A percentile compares a stretch with the other conserved stretches of the same genome.
Evolutionary conservation across 2,329 filamentous ascomycete genomes (phyloP).

Genomic region (Venturia asperata): DNA sequence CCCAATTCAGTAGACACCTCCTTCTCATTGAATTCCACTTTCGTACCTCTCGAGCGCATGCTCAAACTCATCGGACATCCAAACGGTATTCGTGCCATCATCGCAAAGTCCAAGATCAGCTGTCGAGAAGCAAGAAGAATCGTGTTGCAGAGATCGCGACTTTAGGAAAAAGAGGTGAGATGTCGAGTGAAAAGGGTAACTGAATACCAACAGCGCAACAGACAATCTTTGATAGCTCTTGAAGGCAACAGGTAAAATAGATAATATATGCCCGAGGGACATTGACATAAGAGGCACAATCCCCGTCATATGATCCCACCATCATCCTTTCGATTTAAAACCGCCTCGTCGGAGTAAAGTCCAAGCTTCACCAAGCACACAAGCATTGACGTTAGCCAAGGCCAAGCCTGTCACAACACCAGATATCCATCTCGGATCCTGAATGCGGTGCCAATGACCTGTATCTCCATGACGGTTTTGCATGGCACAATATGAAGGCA

Average conservation of each 20-base stretch:
- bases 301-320: background rate
- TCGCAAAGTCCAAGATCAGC: background rate
- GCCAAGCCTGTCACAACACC: constrained; percentile 4
- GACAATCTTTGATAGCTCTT: no score
- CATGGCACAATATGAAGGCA: background rate
- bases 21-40: background rate
- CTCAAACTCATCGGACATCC: background rate
- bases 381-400: background rate
- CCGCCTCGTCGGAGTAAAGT: background rate
- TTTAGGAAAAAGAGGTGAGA: background rate
- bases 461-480: background rate
- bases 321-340: background rate
- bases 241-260: no score
- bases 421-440: background rate
- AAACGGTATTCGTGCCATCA: background rate
- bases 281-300: background rate
- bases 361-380: background rate
- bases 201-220: no score
- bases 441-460: background rate
- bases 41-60: background rate
- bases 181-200: background rate
- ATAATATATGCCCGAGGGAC: background rate
- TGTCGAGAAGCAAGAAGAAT: background rate
- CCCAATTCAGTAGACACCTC: background rate
- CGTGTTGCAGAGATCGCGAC: no score